phyloP scores from a whole-genome alignment of 768 basidiomycete genomes.

The Amanita rimosa region DNA sequence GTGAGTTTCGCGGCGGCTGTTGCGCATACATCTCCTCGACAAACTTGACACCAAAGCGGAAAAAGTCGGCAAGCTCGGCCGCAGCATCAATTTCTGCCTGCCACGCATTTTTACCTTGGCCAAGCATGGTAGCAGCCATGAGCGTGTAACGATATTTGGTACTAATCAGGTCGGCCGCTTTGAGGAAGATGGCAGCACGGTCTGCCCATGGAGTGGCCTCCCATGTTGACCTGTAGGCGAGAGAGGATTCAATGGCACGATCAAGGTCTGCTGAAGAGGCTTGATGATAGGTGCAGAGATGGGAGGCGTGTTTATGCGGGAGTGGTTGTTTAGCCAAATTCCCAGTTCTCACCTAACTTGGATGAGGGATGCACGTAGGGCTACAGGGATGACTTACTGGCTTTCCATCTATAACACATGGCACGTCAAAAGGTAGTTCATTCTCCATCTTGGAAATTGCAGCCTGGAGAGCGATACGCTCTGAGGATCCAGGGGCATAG shows the following conservation, averaged over 20 bases:
- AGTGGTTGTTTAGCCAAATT: constrained; percentile 69
- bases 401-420: constrained; percentile 86
- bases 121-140: constrained; percentile 93
- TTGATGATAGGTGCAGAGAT: constrained; percentile 82
- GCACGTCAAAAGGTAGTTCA: constrained; percentile 83
- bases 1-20: constrained; percentile 80
- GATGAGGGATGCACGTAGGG: not conserved
- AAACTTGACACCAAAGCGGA: constrained; percentile 94
- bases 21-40: constrained; percentile 90
- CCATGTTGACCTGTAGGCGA: constrained; percentile 83
- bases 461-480: constrained; percentile 61
- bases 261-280: constrained; percentile 69
- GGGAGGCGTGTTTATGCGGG: constrained; percentile 75
- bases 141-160: constrained; percentile 95
- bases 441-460: constrained; percentile 75
- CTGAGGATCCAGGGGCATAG: constrained; percentile 71
- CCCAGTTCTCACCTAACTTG: constrained; percentile 66
- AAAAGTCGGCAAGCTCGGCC: constrained; percentile 93
- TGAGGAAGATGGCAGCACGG: constrained; percentile 95
- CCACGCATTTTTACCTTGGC: constrained; percentile 99
- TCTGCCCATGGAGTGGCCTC: constrained; percentile 95
- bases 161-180: constrained; percentile 91
- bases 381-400: constrained; percentile 26
- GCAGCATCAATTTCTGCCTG: constrained; percentile 99
- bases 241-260: constrained; percentile 77